Conservation (phyloP, 2,329 filamentous ascomycete genomes). For the Acephala macrosclerotiorum region DNA sequence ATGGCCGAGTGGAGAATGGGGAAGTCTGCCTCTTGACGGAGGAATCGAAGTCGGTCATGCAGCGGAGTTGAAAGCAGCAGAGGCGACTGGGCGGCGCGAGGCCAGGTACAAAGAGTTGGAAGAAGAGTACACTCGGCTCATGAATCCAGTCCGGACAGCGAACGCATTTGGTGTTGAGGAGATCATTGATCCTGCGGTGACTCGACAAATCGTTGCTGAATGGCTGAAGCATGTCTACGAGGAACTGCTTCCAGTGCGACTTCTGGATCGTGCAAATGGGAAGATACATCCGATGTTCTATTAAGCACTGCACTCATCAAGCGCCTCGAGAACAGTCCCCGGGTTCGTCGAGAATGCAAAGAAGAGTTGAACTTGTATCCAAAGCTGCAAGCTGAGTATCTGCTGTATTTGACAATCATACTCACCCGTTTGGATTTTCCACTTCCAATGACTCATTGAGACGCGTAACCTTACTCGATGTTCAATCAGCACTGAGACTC, state of each 20-base stretch:
- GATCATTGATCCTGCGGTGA: conserved; percentile 68
- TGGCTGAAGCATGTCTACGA: conserved; percentile 62
- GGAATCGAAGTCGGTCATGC: conserved; percentile 71
- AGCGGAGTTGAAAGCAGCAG: conserved; percentile 63
- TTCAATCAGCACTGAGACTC: too few species aligned
- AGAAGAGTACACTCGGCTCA: conserved; percentile 64
- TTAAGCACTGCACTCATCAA: conserved; percentile 14
- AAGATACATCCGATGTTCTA: conserved; percentile 52
- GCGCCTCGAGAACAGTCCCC: not conserved
- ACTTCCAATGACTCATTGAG: too few species aligned
- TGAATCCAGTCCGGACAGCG: conserved; percentile 70
- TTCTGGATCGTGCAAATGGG: conserved; percentile 48
- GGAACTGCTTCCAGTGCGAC: conserved; percentile 36
- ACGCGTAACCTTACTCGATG: too few species aligned
- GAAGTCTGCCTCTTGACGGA: conserved; percentile 66
- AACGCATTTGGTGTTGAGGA: conserved; percentile 70
- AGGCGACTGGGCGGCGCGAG: conserved; percentile 56
- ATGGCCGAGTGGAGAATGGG: conserved; percentile 71
- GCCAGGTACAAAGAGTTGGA: conserved; percentile 63
- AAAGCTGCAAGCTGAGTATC: too few species aligned
- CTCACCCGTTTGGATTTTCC: too few species aligned
- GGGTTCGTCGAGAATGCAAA: not conserved
- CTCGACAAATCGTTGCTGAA: conserved; percentile 59
- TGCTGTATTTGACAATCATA: too few species aligned
- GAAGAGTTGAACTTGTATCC: not conserved